Evolutionary conservation across 805 yeast genomes (phyloP).

Genomic region (Candida insectorum): DNA sequence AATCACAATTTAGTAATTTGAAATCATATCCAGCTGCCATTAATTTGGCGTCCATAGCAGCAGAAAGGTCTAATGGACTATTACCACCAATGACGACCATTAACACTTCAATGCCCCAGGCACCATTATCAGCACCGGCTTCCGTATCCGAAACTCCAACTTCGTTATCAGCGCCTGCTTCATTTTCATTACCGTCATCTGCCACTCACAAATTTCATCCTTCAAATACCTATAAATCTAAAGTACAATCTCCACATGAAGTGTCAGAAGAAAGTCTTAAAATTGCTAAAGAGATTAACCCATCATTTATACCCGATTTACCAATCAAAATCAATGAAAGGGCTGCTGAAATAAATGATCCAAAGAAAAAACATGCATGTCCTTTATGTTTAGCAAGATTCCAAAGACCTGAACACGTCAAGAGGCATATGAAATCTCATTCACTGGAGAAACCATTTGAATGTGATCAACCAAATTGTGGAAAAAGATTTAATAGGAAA

Average conservation of each 20-base stretch:
- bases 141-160: constrained; percentile 1
- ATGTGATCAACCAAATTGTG: constrained; percentile 51
- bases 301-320: constrained; percentile 13
- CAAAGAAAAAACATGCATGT: constrained; percentile 60
- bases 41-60: constrained; percentile 52
- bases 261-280: constrained; percentile 4
- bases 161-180: neutral
- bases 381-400: constrained; percentile 60
- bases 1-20: constrained; percentile 20
- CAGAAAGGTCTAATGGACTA: constrained; percentile 4
- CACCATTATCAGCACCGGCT: constrained; percentile 5
- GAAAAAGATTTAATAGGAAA: constrained; percentile 55
- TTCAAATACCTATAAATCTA: neutral
- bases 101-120: no score
- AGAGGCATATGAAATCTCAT: constrained; percentile 58
- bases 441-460: constrained; percentile 55
- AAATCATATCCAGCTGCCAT: constrained; percentile 50
- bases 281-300: constrained; percentile 9
- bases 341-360: constrained; percentile 20
- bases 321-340: constrained; percentile 13
- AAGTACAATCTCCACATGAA: constrained; percentile 4
- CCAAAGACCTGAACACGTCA: constrained; percentile 73
- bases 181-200: neutral
- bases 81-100: constrained; percentile 26
- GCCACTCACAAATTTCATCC: neutral